These are phyloP conservation scores for Crinitomyces ghanaensis DNA, from an alignment of 805 yeast species.

Conservation along the genomic window DNA sequence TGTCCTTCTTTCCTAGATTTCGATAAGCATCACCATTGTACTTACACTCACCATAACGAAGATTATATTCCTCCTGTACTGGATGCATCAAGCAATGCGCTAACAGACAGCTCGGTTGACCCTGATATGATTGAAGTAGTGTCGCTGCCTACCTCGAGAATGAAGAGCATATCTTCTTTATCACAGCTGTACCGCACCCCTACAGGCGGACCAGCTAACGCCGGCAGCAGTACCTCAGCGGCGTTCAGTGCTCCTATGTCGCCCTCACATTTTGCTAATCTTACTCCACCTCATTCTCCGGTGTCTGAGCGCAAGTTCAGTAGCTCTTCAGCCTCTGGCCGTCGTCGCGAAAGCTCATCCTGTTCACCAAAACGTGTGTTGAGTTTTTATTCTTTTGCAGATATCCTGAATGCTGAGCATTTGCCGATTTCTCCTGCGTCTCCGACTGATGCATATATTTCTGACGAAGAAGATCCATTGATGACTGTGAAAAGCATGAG, in stretches of 20 bases:
- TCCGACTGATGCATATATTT: too few species aligned
- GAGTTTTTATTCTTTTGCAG: conserved; percentile 67
- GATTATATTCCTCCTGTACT: conserved; percentile 72
- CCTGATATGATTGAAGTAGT: conserved; percentile 64
- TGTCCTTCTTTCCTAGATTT: conserved; percentile 10
- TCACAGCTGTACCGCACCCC: too few species aligned
- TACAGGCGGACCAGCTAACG: conserved; percentile 4
- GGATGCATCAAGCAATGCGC: conserved; percentile 62
- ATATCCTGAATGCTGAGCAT: conserved; percentile 54
- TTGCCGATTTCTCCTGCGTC: conserved; percentile 8
- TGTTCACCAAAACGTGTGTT: conserved; percentile 21
- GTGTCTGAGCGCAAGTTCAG: conserved; percentile 3
- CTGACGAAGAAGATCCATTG: conserved; percentile 4
- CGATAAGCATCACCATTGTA: too few species aligned
- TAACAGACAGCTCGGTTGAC: conserved; percentile 44
- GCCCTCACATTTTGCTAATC: too few species aligned
- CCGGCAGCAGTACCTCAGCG: conserved; percentile 5
- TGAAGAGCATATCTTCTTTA: conserved; percentile 8
- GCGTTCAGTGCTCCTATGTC: too few species aligned
- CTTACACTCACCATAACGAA: conserved; percentile 37
- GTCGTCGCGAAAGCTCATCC: too few species aligned
- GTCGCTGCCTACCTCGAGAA: conserved; percentile 28
- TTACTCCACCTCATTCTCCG: too few species aligned
- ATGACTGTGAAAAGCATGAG: conserved; percentile 14
- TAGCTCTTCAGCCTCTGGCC: conserved; percentile 1